Evolutionary conservation across 1,284 basidiomycete genomes (phyloP).

Genomic region (Ustilago sp.): DNA sequence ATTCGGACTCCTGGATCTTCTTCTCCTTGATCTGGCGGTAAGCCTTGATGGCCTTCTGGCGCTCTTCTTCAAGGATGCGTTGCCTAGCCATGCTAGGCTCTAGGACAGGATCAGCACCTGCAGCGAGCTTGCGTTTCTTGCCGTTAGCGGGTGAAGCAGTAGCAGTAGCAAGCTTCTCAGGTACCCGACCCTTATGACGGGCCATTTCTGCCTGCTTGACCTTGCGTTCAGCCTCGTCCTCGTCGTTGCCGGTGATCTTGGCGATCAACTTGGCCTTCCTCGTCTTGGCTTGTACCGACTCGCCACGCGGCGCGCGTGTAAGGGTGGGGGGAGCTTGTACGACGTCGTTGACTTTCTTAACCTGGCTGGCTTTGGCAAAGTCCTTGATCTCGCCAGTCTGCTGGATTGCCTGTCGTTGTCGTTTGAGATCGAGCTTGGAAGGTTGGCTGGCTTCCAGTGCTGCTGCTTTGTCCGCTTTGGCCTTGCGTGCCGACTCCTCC

Average conservation of each 20-base stretch:
- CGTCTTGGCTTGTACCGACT: conserved; percentile 48
- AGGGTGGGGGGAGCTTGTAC: conserved; percentile 60
- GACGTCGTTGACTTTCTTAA: conserved; percentile 60
- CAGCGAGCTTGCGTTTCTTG: conserved; percentile 34
- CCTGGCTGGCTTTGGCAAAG: conserved; percentile 52
- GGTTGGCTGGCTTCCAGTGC: conserved; percentile 46
- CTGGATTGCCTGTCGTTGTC: conserved; percentile 47
- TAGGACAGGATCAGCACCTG: neutral
- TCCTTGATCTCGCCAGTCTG: conserved; percentile 52
- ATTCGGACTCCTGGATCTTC: conserved; percentile 40
- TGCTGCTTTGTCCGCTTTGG: conserved; percentile 53
- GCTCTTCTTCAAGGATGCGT: conserved; percentile 59
- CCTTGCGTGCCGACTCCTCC: conserved; percentile 39
- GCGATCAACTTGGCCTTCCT: conserved; percentile 52
- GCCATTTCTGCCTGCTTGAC: conserved; percentile 48
- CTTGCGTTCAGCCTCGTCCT: conserved; percentile 41
- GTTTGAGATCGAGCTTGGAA: conserved; percentile 46
- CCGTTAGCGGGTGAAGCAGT: neutral
- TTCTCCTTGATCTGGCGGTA: conserved; percentile 61
- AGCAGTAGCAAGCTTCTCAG: conserved; percentile 19
- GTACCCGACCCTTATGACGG: conserved; percentile 44
- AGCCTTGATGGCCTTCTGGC: conserved; percentile 53
- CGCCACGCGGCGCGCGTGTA: conserved; percentile 58
- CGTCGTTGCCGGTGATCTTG: conserved; percentile 53
- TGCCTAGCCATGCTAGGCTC: conserved; percentile 61